Percentiles rank a stretch among this genome's conserved stretches.
Evolutionary conservation across 2,329 filamentous ascomycete species (phyloP).

Genomic region (Pyrenochaeta sp.): DNA sequence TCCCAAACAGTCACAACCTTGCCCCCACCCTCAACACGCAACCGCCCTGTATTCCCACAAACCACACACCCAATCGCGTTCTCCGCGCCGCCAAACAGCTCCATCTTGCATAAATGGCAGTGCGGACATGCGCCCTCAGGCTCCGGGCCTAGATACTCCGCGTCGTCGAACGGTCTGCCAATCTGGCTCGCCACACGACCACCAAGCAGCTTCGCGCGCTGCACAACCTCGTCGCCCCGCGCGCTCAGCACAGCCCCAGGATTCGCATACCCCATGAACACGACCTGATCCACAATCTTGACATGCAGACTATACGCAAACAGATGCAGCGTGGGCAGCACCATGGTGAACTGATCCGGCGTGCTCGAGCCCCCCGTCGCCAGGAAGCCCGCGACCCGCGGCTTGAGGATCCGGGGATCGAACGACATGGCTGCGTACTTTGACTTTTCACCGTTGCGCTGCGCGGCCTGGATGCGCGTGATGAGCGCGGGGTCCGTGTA

Average conservation of each 20-base stretch:
- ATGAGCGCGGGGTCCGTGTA: conserved; percentile 14
- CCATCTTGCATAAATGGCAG: conserved; percentile 12
- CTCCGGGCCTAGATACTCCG: conserved; percentile 6
- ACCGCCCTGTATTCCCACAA: conserved; percentile 14
- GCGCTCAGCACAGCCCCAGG: conserved; percentile 9
- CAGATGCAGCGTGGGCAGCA: conserved; percentile 13
- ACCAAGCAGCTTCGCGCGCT: conserved; percentile 4
- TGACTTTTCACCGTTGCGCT: background rate
- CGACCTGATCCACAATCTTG: conserved; percentile 13
- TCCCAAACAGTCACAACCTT: conserved; percentile 10
- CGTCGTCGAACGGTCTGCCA: conserved; percentile 12
- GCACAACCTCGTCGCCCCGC: background rate
- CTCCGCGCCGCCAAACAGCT: conserved; percentile 11
- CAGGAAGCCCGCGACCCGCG: conserved; percentile 6
- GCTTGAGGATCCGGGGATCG: conserved; percentile 10
- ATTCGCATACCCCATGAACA: conserved; percentile 8
- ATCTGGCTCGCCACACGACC: conserved; percentile 10
- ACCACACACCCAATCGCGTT: conserved; percentile 13
- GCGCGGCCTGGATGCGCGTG: conserved; percentile 1
- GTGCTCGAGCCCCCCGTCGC: conserved; percentile 11
- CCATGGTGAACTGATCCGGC: conserved; percentile 16
- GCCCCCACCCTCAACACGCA: background rate
- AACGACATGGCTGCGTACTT: conserved; percentile 1
- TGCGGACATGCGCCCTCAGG: conserved; percentile 12
- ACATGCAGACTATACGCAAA: conserved; percentile 9